Evolutionary conservation across 176 grass and related monocot genomes (phyloP).

Genomic region (Lolium rigidum): DNA sequence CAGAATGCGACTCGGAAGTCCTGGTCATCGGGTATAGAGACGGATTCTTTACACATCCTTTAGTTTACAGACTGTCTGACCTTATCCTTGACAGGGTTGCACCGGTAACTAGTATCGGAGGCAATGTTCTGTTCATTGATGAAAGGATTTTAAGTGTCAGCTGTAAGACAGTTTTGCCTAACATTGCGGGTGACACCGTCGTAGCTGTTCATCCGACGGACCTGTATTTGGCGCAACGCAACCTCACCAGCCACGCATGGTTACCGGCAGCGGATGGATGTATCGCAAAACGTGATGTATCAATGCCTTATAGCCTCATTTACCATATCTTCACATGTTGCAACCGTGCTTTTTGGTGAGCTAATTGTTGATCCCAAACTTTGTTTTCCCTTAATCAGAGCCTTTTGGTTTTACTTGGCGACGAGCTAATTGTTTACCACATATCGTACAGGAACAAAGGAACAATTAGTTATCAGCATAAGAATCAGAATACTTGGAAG

Average conservation of each 20-base stretch:
- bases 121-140: background rate
- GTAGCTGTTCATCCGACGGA: background rate
- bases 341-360: constrained; percentile 17
- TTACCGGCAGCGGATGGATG: background rate
- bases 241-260: background rate
- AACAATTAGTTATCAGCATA: background rate
- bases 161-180: background rate
- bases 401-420: background rate
- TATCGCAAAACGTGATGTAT: background rate
- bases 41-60: background rate
- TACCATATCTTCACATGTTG: constrained; percentile 46
- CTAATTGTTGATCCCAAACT: background rate
- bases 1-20: background rate
- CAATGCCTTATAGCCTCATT: constrained; percentile 8
- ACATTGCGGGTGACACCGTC: constrained; percentile 19
- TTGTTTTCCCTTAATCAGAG: background rate
- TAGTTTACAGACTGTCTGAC: constrained; percentile 1
- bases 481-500: background rate
- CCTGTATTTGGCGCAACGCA: background rate
- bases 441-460: constrained; percentile 37
- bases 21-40: background rate
- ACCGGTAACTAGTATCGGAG: background rate
- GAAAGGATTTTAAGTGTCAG: background rate
- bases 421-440: background rate
- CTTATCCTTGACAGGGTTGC: background rate